phyloP scores from a whole-genome alignment of 495 filamentous ascomycete genomes.

The Aspergillus panamensis region DNA sequence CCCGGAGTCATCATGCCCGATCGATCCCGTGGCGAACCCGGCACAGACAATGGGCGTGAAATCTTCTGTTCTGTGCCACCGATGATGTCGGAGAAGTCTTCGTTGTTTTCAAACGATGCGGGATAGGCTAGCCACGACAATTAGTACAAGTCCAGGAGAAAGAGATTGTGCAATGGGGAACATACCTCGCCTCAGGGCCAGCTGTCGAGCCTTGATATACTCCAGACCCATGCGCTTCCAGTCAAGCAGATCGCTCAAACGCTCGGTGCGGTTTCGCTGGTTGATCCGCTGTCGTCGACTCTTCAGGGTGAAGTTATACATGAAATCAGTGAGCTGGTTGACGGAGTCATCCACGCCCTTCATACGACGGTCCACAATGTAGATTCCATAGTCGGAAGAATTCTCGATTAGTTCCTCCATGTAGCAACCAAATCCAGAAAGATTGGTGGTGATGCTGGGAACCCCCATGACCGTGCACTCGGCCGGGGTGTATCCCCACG shows the following conservation, averaged over 20 bases:
- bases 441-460: slow-evolving; percentile 95
- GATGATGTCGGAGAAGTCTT: slow-evolving; percentile 80
- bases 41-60: slow-evolving; percentile 86
- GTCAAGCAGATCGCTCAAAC: slow-evolving; percentile 89
- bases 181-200: slow-evolving; percentile 78
- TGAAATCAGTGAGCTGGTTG: slow-evolving; percentile 86
- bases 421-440: slow-evolving; percentile 97
- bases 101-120: slow-evolving; percentile 68
- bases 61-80: slow-evolving; percentile 89
- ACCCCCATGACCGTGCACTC: slow-evolving; percentile 99
- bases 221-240: slow-evolving; percentile 99
- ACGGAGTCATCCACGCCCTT: slow-evolving; percentile 98
- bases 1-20: slow-evolving; percentile 99
- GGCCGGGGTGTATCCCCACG: slow-evolving; percentile 97
- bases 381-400: slow-evolving; percentile 95
- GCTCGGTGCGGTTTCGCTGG: slow-evolving; percentile 95
- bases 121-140: slow-evolving; percentile 66
- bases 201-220: slow-evolving; percentile 93
- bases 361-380: slow-evolving; percentile 92
- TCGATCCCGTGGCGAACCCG: slow-evolving; percentile 84
- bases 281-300: slow-evolving; percentile 95
- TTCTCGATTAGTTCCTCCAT: slow-evolving; percentile 99
- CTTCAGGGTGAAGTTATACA: slow-evolving; percentile 95
- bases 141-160: slow-evolving; percentile 2
- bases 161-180: not conserved